These are phyloP conservation scores for Paramyrothecium roridum DNA, from an alignment of 2,329 filamentous ascomycete genomes.

Conservation along the genomic window DNA sequence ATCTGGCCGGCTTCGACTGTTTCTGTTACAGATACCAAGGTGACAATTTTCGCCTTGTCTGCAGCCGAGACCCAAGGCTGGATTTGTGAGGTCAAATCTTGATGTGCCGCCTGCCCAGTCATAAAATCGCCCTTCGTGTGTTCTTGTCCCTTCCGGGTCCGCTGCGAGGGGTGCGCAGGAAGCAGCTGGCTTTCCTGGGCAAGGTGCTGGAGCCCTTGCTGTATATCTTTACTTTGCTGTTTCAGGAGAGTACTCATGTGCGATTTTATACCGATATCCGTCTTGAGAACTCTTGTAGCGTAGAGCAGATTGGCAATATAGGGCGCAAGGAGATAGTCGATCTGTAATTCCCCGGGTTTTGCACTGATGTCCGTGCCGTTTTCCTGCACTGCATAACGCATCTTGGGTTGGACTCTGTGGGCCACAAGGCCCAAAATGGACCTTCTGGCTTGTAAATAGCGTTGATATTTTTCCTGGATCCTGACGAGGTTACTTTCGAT, in stretches of 20 bases:
- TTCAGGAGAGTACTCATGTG: constrained; percentile 49
- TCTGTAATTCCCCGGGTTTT: constrained; percentile 14
- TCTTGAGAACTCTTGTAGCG: constrained; percentile 54
- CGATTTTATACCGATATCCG: constrained; percentile 54
- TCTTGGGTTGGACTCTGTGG: constrained; percentile 23
- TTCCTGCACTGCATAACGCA: constrained; percentile 16
- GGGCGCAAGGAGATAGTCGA: constrained; percentile 47
- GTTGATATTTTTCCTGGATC: constrained; percentile 52
- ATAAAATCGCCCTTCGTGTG: constrained; percentile 42
- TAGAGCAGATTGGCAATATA: constrained; percentile 53
- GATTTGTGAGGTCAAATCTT: constrained; percentile 35
- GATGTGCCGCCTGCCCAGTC: constrained; percentile 6
- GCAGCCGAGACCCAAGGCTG: constrained; percentile 59
- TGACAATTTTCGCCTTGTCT: constrained; percentile 57
- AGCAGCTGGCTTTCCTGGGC: constrained; percentile 62
- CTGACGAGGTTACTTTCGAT: constrained; percentile 29
- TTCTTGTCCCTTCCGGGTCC: constrained; percentile 26
- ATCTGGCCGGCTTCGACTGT: constrained; percentile 57
- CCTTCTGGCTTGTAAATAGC: constrained; percentile 49
- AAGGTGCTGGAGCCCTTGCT: constrained; percentile 49
- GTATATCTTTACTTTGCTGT: constrained; percentile 48
- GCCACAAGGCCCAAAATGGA: constrained; percentile 40
- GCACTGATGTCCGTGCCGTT: constrained; percentile 5
- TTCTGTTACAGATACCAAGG: constrained; percentile 56
- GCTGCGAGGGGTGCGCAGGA: constrained; percentile 44